Evolutionary conservation across 306 rosid genomes (phyloP).

Genomic region (Trifolium subterraneum): DNA sequence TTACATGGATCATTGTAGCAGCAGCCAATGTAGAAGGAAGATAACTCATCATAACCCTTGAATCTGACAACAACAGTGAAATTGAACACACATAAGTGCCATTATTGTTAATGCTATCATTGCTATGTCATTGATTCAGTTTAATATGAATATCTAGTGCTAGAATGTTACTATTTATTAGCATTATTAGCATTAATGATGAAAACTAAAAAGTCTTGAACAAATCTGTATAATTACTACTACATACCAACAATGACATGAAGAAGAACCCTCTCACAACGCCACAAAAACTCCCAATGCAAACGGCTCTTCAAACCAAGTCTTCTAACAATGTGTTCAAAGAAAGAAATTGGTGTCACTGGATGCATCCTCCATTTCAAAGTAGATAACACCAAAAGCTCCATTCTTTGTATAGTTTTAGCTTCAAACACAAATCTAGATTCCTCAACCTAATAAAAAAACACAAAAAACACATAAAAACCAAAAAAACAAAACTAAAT

Average conservation of each 20-base stretch:
- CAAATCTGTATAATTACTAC: not conserved
- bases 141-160: not conserved
- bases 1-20: constrained; percentile 80
- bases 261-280: constrained; percentile 77
- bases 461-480: not conserved
- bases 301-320: constrained; percentile 70
- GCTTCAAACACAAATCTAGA: constrained; percentile 80
- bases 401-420: constrained; percentile 92
- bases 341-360: constrained; percentile 87
- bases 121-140: not conserved
- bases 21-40: constrained; percentile 86
- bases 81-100: constrained; percentile 12
- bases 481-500: not conserved
- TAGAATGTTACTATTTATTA: constrained; percentile 5
- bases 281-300: constrained; percentile 82
- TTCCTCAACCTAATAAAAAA: constrained; percentile 65
- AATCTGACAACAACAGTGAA: constrained; percentile 55
- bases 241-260: constrained; percentile 66
- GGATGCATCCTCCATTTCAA: constrained; percentile 95
- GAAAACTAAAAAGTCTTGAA: not conserved
- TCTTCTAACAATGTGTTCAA: constrained; percentile 79
- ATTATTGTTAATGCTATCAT: constrained; percentile 17
- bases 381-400: constrained; percentile 84
- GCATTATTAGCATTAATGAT: constrained; percentile 20
- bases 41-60: constrained; percentile 59